Evolutionary conservation across 495 filamentous ascomycete genomes (phyloP), one percentile per base, ranked within the genome.

Genomic region (Podospora didyma): DNA sequence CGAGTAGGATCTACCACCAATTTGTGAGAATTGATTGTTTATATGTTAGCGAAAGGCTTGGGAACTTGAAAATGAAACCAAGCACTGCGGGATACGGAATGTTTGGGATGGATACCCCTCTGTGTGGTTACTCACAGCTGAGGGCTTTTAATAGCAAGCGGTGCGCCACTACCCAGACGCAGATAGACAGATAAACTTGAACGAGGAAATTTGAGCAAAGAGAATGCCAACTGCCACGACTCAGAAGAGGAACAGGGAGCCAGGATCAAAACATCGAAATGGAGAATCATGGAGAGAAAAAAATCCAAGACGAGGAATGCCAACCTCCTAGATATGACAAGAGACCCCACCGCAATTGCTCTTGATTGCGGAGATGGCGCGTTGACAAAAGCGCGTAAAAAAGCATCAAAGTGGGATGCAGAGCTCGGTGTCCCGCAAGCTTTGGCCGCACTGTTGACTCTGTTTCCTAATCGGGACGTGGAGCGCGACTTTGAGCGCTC

Each of bases 381-480:
- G 39, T 42, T 42, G 12, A 42, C 39, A 42, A 42, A 37, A 42
- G 39, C 39, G 39, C 39, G 39, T 42, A 42, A 42, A 42, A 42
- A 42, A 14, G 39, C 12, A 34, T 34, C 7, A 3, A 49, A n/a
- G 23, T 22, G 20, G 14, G 46, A 28, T 17, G 46, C 46, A 31
- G 22, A 16, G 46, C 9, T 31, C 23, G 46, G 46, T 34, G 14
- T 49, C 34, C 24, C 11, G 10, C 12, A n/a, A 22, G 46, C 22
- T 49, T 26, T 22, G 22, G 46, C 39, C 39, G 21, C 31, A 17
- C 16, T 61, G 62, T 65, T 65, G 62, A 65, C 59, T 62, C 49
- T 42, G 24, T 59, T 62, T 62, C 62, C 62, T 62, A 49, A 57
- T 59, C 46, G 3, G 56, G 62, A 57, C 49, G 34, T 20, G 10